Conservation (phyloP, 192 early-diverging fungal species). For the Backusella westeae region DNA sequence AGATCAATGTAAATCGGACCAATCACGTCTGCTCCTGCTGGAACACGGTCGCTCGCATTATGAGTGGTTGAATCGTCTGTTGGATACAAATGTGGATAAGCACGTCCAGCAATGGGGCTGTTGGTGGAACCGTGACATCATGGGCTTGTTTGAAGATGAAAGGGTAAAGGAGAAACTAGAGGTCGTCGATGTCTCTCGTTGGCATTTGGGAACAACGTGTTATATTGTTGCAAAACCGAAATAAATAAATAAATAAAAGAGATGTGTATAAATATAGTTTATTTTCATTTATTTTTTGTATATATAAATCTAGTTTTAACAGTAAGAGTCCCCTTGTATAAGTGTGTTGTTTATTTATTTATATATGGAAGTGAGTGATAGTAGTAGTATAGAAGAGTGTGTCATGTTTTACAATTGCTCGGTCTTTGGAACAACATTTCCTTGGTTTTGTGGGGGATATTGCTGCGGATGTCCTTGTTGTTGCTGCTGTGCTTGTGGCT, state of each 20-base stretch:
- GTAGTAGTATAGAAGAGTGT: too few species aligned
- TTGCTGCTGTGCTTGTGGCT: not conserved
- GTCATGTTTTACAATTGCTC: not conserved
- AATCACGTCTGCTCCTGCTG: conserved; percentile 53
- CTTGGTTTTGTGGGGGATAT: conserved; percentile 3
- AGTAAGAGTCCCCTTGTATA: not conserved
- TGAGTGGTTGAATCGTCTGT: conserved; percentile 50
- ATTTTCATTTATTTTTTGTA: not conserved
- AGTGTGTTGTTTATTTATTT: too few species aligned
- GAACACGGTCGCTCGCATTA: conserved; percentile 62
- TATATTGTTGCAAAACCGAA: conserved; percentile 46
- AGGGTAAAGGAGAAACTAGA: conserved; percentile 46
- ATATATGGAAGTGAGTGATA: too few species aligned
- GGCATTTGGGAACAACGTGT: conserved; percentile 68
- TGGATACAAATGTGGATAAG: conserved; percentile 56
- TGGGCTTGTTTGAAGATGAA: conserved; percentile 45
- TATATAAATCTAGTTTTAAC: not conserved
- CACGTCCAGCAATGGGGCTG: conserved; percentile 68
- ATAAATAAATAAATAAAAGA: not conserved
- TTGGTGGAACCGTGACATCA: conserved; percentile 70
- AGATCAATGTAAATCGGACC: conserved; percentile 36
- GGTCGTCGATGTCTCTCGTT: conserved; percentile 45
- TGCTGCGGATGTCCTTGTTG: not conserved
- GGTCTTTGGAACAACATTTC: not conserved
- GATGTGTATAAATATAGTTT: not conserved